Evolutionary conservation across 306 rosid species (phyloP).

Genomic region (Rosa chinensis): DNA sequence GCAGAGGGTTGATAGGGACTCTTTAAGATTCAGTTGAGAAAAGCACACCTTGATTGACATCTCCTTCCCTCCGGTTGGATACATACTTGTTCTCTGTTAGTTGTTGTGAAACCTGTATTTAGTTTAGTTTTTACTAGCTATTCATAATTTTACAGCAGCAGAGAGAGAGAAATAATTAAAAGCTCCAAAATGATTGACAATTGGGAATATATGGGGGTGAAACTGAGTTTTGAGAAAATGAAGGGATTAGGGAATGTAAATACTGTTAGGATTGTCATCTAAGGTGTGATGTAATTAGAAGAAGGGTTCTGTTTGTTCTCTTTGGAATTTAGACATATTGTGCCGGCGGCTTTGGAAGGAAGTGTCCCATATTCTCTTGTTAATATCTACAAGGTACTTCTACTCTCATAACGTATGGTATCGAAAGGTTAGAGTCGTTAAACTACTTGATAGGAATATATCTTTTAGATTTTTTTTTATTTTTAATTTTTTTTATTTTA

Average conservation of each 20-base stretch:
- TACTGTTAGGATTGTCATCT: not conserved
- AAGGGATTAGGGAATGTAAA: not conserved
- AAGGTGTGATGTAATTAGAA: not conserved
- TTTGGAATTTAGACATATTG: not conserved
- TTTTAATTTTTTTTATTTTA: no score
- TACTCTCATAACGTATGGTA: not conserved
- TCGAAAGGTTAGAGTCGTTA: no score
- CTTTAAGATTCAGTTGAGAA: not conserved
- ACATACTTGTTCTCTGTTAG: not conserved
- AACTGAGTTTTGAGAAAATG: not conserved
- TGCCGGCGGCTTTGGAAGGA: not conserved
- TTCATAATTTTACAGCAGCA: not conserved
- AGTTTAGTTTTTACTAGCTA: not conserved
- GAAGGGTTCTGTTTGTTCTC: not conserved
- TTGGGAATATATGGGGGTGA: no score
- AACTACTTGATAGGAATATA: no score
- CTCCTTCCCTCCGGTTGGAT: not conserved
- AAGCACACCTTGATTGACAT: not conserved
- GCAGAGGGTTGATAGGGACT: not conserved
- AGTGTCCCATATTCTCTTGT: not conserved
- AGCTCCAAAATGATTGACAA: not conserved
- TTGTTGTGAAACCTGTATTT: not conserved
- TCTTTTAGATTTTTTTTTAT: no score
- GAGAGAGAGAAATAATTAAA: not conserved
- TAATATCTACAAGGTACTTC: not conserved